Percentiles rank a stretch among this genome's conserved stretches.
Evolutionary conservation across 2,329 filamentous ascomycete genomes (phyloP).

Genomic region (Colletotrichum coccodes): DNA sequence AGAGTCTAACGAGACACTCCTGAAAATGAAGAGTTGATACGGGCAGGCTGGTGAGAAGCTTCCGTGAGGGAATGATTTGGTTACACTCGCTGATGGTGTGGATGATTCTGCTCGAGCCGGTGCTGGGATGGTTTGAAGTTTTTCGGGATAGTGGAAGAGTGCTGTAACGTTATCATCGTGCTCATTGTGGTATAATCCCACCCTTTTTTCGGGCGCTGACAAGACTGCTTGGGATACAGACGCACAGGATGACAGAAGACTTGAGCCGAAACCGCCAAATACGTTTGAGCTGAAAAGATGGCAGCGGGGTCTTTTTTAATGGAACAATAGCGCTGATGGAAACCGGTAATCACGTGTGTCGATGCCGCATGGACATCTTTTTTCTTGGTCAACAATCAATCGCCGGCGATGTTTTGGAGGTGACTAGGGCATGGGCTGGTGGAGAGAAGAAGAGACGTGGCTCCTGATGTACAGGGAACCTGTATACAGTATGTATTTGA

Average conservation of each 20-base stretch:
- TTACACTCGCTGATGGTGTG: neutral
- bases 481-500: too few species aligned
- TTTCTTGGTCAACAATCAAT: constrained; percentile 1
- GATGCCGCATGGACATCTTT: neutral
- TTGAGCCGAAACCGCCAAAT: neutral
- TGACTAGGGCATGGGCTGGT: too few species aligned
- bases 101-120: neutral
- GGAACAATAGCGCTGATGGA: neutral
- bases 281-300: neutral
- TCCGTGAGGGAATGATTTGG: neutral
- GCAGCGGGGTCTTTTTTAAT: neutral
- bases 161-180: neutral
- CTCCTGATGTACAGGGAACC: too few species aligned
- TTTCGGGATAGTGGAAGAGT: neutral
- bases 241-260: neutral
- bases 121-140: neutral
- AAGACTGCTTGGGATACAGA: neutral
- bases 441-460: too few species aligned
- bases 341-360: neutral
- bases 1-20: neutral
- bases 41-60: neutral
- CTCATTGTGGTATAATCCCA: neutral
- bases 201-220: neutral
- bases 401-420: neutral
- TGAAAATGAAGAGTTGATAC: neutral